Evolutionary conservation across 2,329 filamentous ascomycete genomes (phyloP), one percentile per base, ranked within the genome.

Genomic region (Ceratocystis alfenasii): DNA sequence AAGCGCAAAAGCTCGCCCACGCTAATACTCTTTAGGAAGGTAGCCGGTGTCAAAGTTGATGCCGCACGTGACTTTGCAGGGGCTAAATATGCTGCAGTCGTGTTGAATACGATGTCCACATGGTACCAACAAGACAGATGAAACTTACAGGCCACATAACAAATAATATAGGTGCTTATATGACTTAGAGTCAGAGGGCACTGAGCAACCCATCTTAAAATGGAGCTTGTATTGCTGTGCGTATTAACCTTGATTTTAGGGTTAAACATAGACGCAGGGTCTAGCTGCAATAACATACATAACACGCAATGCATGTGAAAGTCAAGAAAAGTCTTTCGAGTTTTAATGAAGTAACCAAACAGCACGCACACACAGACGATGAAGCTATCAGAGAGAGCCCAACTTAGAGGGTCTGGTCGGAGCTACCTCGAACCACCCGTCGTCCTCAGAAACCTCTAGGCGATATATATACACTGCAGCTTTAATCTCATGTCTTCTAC

Each of bases 401-500:
- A 41, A 41, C 36, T 15, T 41, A 0, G 36, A 15, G 36, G 3
- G 3, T 12, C 10, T 41, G 3, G 36, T 12, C 36, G 10, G 36
- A 41, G 36, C 36, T 12, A 4, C 36, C 36, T 5, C 36, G 36
- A 41, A 8, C 36, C 36, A 3, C 36, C 36, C 36, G 30, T 53
- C 22, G 30, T 63, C 22, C 50, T 30, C 62, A 46, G 30, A 48
- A 60, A 30, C 55, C 62, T 22, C 44, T 60, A 64, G 53, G n/a
- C 63, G 46, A 36, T 61, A 66, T 60, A 65, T 65, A 65, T 65
- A 65, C 64, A 65, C 59, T 53, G 57, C 55, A 36, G 44, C 44
- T 63, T 20, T 45, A 50, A 28, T 22, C 28, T 20, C 61, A 50
- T 46, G 36, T 41, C 36, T 41, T 41, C 10, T 45, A 30, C 46